A percentile compares a stretch with the other conserved stretches of the same genome.
These are phyloP conservation scores for Penicillium sp. DNA, from an alignment of 2,329 filamentous ascomycete species.

Conservation along the genomic window DNA sequence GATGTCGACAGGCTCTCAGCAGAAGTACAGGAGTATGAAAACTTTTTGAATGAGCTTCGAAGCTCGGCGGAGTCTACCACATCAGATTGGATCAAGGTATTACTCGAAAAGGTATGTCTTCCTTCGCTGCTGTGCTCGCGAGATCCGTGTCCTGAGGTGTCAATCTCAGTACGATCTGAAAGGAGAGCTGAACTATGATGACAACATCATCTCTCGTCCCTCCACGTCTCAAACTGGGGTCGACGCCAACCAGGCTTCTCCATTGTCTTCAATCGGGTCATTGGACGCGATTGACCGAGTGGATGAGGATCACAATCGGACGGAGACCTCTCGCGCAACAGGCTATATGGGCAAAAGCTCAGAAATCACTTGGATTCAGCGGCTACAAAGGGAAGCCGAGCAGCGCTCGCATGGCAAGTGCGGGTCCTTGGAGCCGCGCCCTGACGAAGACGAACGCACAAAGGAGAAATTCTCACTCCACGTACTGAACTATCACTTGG, in stretches of 20 bases:
- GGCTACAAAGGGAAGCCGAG: slow-evolving; percentile 3
- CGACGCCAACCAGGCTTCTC: neutral
- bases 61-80: neutral
- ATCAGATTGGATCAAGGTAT: slow-evolving; percentile 1
- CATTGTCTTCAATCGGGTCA: slow-evolving; percentile 10
- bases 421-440: neutral
- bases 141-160: neutral
- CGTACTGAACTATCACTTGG: slow-evolving; percentile 34
- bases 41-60: slow-evolving; percentile 5
- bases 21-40: slow-evolving; percentile 9
- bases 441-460: neutral
- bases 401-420: neutral
- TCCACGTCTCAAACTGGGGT: neutral
- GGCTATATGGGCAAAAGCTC: slow-evolving; percentile 19
- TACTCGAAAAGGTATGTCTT: slow-evolving; percentile 5
- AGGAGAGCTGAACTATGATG: neutral
- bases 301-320: slow-evolving; percentile 12
- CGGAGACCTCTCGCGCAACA: slow-evolving; percentile 9
- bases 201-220: neutral
- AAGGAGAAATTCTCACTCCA: neutral
- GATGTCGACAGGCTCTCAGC: slow-evolving; percentile 1
- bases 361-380: slow-evolving; percentile 16
- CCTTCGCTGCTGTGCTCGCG: neutral
- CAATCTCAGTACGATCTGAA: neutral
- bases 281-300: slow-evolving; percentile 12